Evolutionary conservation across 2,329 filamentous ascomycete species (phyloP).

Genomic region (Pestalotiopsis sp.): DNA sequence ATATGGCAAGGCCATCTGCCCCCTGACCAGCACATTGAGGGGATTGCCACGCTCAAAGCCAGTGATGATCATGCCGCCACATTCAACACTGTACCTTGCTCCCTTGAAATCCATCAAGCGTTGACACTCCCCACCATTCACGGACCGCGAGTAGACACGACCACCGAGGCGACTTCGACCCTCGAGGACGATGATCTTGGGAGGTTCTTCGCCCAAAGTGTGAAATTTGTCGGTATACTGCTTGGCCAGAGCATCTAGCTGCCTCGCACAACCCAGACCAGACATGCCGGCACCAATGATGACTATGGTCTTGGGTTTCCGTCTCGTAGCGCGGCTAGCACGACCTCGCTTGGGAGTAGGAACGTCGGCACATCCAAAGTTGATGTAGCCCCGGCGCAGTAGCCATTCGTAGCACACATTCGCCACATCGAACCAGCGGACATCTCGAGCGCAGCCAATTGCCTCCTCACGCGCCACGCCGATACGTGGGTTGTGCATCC

Average conservation of each 20-base stretch:
- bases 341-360: constrained; percentile 46
- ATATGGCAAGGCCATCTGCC: constrained; percentile 85
- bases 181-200: constrained; percentile 81
- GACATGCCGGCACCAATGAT: constrained; percentile 95
- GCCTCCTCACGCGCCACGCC: constrained; percentile 84
- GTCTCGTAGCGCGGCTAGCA: constrained; percentile 45
- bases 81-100: constrained; percentile 81
- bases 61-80: constrained; percentile 98
- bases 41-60: constrained; percentile 96
- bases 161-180: constrained; percentile 87
- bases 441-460: constrained; percentile 85
- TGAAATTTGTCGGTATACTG: constrained; percentile 75
- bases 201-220: constrained; percentile 67
- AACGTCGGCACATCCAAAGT: constrained; percentile 89
- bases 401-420: constrained; percentile 93
- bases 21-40: constrained; percentile 85
- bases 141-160: constrained; percentile 82
- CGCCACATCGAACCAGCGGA: constrained; percentile 86
- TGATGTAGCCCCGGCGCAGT: constrained; percentile 88
- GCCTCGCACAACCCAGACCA: constrained; percentile 87
- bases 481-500: constrained; percentile 84
- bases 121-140: constrained; percentile 60
- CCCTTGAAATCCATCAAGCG: constrained; percentile 56
- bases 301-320: constrained; percentile 72
- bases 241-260: constrained; percentile 82